Evolutionary conservation across 2,329 filamentous ascomycete genomes (phyloP), one percentile per base, ranked within the genome.

Genomic region (Xylariaceae sp.): DNA sequence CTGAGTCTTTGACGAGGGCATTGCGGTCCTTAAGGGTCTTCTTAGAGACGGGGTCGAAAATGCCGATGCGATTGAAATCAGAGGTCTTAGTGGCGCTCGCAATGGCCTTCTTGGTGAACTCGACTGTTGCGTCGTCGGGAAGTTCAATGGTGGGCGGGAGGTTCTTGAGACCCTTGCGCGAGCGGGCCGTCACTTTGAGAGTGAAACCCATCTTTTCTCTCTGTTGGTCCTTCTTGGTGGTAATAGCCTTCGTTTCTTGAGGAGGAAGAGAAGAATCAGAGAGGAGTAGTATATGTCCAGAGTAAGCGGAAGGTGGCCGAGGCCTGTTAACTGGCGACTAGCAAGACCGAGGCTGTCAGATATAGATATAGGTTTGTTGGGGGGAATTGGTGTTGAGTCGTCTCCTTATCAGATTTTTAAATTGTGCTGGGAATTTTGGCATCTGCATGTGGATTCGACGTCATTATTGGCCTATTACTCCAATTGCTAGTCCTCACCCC

Each of bases 11-110:
- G 27, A 84, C 53, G 37, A 73, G 64, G 17, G 79, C 78, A 57
- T 72, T 76, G 54, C 79, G 75, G 66, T 85, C 73, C 67, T 82
- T 83, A 55, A 84, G 63, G 17, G 76, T 80, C 73, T 80, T 82
- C 66, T 76, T 80, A 49, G 75, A 79, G 32, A 70, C 64, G 0
- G 81, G 75, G 53, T 83, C 77, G 58, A 76, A 82, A 46, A 85
- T 68, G 22, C 81, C 81, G 50, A 85, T 71, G 45, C 80, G 78
- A 66, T 84, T 82, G 61, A 70, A 72, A 64, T 84, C 80, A 48
- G 66, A 63, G 38, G 81, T 69, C 37, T 70, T 70, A 14, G 72
- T 65, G 52, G 70, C 64, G 53, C 72, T 71, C 27, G 81, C 79
- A 44, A 85, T 67, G 33, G 68, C 56, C 33, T 67, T 66, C 70